Evolutionary conservation across 2,329 filamentous ascomycete genomes (phyloP).

Genomic region (Botrytis paeoniae): DNA sequence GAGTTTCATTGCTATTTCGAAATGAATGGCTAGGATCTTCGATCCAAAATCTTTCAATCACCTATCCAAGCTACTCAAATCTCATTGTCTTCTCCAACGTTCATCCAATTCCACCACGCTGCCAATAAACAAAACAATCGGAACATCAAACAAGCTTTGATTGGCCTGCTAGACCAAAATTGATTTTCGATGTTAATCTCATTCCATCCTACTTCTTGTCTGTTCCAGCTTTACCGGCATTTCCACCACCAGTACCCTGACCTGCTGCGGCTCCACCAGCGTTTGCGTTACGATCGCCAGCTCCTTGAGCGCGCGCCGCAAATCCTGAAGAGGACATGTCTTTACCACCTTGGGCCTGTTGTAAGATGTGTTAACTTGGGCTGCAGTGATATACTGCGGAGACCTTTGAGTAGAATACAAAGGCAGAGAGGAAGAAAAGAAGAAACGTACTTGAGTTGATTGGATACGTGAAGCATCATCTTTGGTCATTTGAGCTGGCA

Average conservation of each 20-base stretch:
- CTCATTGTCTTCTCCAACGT: too few species aligned
- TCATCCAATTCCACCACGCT: neutral
- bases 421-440: neutral
- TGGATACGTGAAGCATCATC: neutral
- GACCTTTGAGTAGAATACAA: neutral
- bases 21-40: neutral
- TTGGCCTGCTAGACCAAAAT: neutral
- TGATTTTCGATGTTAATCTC: too few species aligned
- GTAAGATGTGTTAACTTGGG: neutral
- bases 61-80: too few species aligned
- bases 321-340: constrained; percentile 3
- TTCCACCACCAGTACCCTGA: neutral
- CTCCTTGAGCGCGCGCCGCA: neutral
- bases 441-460: neutral
- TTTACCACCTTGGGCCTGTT: neutral
- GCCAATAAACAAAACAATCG: neutral
- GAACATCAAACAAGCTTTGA: neutral
- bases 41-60: neutral
- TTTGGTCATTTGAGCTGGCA: neutral
- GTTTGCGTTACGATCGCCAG: neutral
- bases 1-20: neutral
- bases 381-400: too few species aligned
- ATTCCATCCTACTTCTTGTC: neutral
- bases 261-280: neutral
- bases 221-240: neutral